Evolutionary conservation across 2,329 filamentous ascomycete genomes (phyloP).

Genomic region (Penicillium corylophilum): DNA sequence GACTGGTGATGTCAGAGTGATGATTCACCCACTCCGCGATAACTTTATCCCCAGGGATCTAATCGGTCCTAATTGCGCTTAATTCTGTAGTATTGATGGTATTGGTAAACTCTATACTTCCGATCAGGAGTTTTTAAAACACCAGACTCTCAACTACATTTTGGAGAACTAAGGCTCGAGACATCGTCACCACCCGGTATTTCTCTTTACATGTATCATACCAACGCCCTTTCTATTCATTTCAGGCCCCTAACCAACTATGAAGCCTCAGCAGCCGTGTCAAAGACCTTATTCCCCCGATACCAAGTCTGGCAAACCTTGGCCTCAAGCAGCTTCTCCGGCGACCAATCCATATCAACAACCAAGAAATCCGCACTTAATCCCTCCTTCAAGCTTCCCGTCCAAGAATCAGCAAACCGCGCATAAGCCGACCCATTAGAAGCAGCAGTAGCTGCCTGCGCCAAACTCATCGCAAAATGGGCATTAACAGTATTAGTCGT

Average conservation of each 20-base stretch:
- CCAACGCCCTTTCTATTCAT: neutral
- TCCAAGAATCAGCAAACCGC: constrained; percentile 45
- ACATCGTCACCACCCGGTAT: neutral
- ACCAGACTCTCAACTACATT: neutral
- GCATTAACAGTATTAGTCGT: constrained; percentile 43
- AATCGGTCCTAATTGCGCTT: neutral
- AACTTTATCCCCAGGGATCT: neutral
- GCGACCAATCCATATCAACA: constrained; percentile 45
- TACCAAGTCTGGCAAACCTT: constrained; percentile 49
- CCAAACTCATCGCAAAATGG: constrained; percentile 44
- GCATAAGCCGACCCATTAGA: constrained; percentile 49
- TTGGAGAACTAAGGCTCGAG: neutral
- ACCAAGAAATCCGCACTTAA: constrained; percentile 48
- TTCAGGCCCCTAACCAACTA: neutral
- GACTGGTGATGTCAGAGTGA: constrained; percentile 17
- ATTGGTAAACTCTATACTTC: too few species aligned
- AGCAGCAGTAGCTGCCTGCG: constrained; percentile 45
- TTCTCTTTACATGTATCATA: neutral
- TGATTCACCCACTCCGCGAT: neutral
- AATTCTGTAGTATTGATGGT: neutral
- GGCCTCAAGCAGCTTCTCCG: constrained; percentile 42
- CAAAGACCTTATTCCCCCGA: constrained; percentile 37
- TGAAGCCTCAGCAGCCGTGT: constrained; percentile 1
- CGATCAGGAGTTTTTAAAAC: too few species aligned
- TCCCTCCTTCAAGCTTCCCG: constrained; percentile 42